phyloP scores from a whole-genome alignment of 129 eudicot species.

The Silybum marianum region DNA sequence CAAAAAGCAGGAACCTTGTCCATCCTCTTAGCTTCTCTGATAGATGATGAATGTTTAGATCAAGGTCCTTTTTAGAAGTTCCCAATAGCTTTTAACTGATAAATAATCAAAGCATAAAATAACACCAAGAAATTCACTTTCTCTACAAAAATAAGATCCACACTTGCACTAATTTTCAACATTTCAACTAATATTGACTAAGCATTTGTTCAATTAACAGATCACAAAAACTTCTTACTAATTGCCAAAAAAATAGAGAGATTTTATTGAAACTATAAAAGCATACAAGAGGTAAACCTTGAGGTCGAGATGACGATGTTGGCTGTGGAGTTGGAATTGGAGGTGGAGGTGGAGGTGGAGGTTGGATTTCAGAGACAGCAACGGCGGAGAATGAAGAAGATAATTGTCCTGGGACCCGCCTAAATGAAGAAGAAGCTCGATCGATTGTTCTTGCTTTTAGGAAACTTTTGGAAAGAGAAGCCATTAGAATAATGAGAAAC shows the following conservation, averaged over 20 bases:
- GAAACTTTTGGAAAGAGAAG: constrained; percentile 30
- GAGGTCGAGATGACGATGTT: constrained; percentile 35
- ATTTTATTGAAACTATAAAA: not conserved
- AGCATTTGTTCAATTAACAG: not conserved
- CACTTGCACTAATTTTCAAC: not conserved
- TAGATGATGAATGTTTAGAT: not conserved
- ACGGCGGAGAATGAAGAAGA: constrained; percentile 19
- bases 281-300: constrained; percentile 33
- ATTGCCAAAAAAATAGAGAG: not conserved
- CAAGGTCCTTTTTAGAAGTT: not conserved
- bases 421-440: constrained; percentile 26
- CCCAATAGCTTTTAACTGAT: constrained; percentile 8
- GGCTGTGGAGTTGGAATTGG: constrained; percentile 37
- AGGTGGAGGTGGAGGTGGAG: constrained; percentile 29
- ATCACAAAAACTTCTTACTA: not conserved
- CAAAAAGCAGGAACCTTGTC: constrained; percentile 83
- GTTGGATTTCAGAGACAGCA: constrained; percentile 35
- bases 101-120: not conserved
- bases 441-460: constrained; percentile 19
- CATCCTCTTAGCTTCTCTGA: constrained; percentile 67
- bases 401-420: constrained; percentile 11
- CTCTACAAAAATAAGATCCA: not conserved
- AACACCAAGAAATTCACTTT: constrained; percentile 13
- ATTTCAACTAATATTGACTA: not conserved
- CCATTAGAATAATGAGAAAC: constrained; percentile 21